Evolutionary conservation across 352 stramenopile species (phyloP).

Genomic region (Phytophthora sp.): DNA sequence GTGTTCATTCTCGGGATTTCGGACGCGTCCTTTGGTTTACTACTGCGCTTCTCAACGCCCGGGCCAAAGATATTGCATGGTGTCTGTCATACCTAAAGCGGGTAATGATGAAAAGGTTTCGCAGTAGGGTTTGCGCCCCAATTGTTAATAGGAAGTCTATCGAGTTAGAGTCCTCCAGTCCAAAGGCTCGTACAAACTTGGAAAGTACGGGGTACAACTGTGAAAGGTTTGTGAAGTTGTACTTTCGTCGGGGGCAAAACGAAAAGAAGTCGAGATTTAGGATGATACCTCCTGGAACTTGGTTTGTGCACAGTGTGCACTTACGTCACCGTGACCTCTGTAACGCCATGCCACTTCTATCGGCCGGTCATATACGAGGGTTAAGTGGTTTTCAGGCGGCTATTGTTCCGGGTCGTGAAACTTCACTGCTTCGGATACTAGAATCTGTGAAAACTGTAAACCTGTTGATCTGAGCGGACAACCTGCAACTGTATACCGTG

Average conservation of each 20-base stretch:
- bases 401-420: neutral
- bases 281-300: neutral
- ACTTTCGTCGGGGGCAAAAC: neutral
- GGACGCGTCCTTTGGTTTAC: conserved; percentile 6
- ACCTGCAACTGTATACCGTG: too few relatives aligned
- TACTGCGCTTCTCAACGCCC: conserved; percentile 12
- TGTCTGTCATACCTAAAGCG: conserved; percentile 6
- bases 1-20: conserved; percentile 10
- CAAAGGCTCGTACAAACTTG: too few relatives aligned
- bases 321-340: neutral
- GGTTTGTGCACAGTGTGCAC: neutral
- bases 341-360: neutral
- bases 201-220: too few relatives aligned
- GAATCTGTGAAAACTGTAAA: neutral
- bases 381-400: neutral
- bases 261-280: neutral
- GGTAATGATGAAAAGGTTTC: neutral
- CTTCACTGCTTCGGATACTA: neutral
- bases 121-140: neutral
- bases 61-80: conserved; percentile 6
- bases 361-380: neutral
- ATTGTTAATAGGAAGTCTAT: too few relatives aligned
- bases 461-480: neutral
- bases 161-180: too few relatives aligned
- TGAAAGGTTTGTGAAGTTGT: neutral